Base-by-base conservation (phyloP, 129 eudicot species). In the Pulicaria dysenterica region DNA sequence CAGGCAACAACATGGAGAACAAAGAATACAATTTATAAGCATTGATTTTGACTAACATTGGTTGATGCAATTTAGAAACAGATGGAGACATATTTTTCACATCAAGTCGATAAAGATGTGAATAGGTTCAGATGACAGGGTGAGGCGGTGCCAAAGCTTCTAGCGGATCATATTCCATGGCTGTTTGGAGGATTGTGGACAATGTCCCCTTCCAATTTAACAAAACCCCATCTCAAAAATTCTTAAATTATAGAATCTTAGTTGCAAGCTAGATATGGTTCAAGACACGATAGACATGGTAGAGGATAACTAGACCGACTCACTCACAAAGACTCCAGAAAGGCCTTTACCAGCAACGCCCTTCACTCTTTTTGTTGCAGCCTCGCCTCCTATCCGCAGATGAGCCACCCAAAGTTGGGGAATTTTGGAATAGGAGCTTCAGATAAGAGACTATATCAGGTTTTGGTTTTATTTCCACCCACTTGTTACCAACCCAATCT, bases 401-500 rank as follows among this genome's bases (percentile, higher is more conserved):
- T 50, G 70, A 60, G 41, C 72, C 42, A 17, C 37, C 76, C 61
- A 50, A 54, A 59, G 8, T 17, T 54, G 34, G 42, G 66, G 34
- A 37, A 8, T 15, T 42, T 43, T 49, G 66, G 47, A 47, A 14
- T 9, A 47, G 11, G n/a, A 56, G 46, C 55, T 69, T 73, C 51
- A 88, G 36, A 66, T 56, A 13, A 10, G 74, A 53, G 14, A 73
- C 75, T 24, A 88, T 70, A 54, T 85, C 84, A 63, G 82, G 84
- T 43, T 80, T 83, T 58, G 70, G 42, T 49, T 85, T 68, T 14
- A 85, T 42, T 6, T 81, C 56, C 1, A 83, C 67, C 95, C 95
- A 88, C 46, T 43, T 74, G 36, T 79, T 62, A 50, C 75, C 75
- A 48, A 80, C 42, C 90, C 90, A 88, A 34, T 88, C 95, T 78